Base-by-base conservation (phyloP, 2,329 filamentous ascomycete genomes). In the Scytalidium sp. region DNA sequence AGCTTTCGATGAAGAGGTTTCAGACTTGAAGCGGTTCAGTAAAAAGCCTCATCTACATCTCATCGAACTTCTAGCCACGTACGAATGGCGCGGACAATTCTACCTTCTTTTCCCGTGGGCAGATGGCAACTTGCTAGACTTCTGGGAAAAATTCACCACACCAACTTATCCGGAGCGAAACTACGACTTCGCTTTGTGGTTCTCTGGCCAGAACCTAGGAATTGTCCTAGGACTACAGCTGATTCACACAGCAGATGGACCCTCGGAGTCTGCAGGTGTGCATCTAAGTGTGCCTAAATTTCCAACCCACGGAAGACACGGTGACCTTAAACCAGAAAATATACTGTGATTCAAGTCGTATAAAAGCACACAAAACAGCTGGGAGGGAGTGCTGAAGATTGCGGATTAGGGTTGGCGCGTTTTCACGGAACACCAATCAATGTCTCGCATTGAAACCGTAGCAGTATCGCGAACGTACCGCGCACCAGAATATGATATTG, bases 281-380 rank as follows among this genome's bases (percentile, higher is more conserved):
- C 25, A 7, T 29, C 7, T 13, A 8, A 13, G 25, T 13, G 13
- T 13, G 13, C 25, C 25, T 13, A 29, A 29, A 29, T 13, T 8
- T 29, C 25, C 7, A 29, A 29, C 13, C 25, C 25, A 49, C 20
- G 62, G 60, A 8, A 54, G 57, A n/a, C 64, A 67, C 48, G 62
- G 62, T 15, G 63, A 66, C 40, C 57, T 67, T 4, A 65, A 64
- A 40, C 53, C 58, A 0, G 55, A 57, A 9, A 65, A 64, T 21
- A 63, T 65, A 8, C 52, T 65, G 2, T 58, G 52, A 43, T 64
- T 60, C 43, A 27, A 49, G 2, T 44, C 43, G 2, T 41, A 49
- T 7, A 40, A 53, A 4, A 15, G 21, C 3, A 13, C n/a, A 39
- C 51, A 7, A 46, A 55, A 39, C 25, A 54, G 58, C 42, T 29